Conservation (phyloP, 2,329 filamentous ascomycete species). For the Cordyceps farinosa region DNA sequence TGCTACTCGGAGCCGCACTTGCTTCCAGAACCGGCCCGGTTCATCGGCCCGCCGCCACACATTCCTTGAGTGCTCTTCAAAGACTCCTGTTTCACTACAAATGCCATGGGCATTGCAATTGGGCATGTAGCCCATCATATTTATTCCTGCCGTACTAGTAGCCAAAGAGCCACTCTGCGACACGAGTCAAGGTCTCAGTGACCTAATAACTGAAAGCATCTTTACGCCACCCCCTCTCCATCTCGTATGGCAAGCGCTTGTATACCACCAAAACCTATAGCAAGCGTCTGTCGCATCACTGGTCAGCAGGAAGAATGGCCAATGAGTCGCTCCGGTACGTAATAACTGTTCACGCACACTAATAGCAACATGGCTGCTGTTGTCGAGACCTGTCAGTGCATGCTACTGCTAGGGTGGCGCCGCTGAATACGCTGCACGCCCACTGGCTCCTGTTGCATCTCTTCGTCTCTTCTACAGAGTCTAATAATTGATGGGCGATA, state of each 20-base stretch:
- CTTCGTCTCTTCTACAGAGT: neutral
- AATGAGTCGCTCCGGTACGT: neutral
- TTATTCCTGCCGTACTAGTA: neutral
- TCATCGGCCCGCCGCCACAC: constrained; percentile 6
- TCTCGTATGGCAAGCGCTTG: constrained; percentile 3
- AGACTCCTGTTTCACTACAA: neutral
- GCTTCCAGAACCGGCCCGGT: neutral
- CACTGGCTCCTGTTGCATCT: neutral
- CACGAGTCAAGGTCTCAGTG: neutral
- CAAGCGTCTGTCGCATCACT: neutral
- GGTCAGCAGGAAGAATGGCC: neutral
- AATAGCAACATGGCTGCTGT: neutral
- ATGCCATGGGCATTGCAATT: too few species aligned
- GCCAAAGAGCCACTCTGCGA: neutral
- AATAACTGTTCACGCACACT: neutral
- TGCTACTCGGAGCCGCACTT: neutral
- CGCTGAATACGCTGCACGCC: too few species aligned
- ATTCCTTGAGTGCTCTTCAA: neutral
- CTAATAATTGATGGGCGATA: neutral
- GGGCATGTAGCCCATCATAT: too few species aligned
- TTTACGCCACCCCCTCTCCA: neutral
- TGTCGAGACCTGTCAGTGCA: neutral
- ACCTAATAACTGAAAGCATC: neutral
- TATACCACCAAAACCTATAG: neutral
- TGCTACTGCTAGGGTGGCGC: neutral